A percentile compares a stretch with the other conserved stretches of the same genome.
phyloP scores from a whole-genome alignment of 495 filamentous ascomycete species.

The Immersiella caudata region DNA sequence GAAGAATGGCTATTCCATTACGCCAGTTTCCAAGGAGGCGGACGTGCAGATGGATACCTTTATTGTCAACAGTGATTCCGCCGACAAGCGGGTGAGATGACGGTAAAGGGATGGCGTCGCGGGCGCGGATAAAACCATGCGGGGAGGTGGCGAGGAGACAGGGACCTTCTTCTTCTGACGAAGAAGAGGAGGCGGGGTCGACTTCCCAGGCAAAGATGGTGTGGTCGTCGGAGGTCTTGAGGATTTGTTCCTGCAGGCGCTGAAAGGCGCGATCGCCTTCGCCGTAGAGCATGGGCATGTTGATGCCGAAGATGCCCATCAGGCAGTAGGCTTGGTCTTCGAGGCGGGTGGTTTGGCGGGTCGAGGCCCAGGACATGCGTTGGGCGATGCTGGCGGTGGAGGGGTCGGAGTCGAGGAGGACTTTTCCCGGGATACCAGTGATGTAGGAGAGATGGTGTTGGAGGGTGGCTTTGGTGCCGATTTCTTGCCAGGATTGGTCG shows the following conservation, averaged over 20 bases:
- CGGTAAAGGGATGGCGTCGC: neutral
- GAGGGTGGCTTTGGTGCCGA: neutral
- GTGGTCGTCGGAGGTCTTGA: neutral
- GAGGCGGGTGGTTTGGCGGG: neutral
- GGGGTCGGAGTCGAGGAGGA: neutral
- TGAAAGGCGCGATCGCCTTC: constrained; percentile 1
- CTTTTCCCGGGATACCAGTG: neutral
- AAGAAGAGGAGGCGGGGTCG: neutral
- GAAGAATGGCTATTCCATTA: neutral
- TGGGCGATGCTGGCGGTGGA: neutral
- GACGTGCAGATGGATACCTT: neutral
- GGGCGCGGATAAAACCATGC: neutral
- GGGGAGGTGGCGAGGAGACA: neutral
- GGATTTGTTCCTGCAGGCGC: constrained; percentile 1
- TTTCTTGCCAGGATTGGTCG: constrained; percentile 4
- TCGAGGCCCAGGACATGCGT: neutral
- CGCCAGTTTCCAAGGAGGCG: neutral
- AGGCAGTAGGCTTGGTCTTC: constrained; percentile 1
- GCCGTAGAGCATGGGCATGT: constrained; percentile 8
- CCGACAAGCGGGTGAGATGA: neutral
- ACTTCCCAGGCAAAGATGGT: neutral
- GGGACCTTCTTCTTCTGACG: neutral
- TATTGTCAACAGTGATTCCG: neutral
- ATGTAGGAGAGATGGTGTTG: neutral
- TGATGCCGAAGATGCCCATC: neutral